These are phyloP conservation scores for Brassica incana DNA, from an alignment of 345 rosid genomes.

Conservation along the genomic window DNA sequence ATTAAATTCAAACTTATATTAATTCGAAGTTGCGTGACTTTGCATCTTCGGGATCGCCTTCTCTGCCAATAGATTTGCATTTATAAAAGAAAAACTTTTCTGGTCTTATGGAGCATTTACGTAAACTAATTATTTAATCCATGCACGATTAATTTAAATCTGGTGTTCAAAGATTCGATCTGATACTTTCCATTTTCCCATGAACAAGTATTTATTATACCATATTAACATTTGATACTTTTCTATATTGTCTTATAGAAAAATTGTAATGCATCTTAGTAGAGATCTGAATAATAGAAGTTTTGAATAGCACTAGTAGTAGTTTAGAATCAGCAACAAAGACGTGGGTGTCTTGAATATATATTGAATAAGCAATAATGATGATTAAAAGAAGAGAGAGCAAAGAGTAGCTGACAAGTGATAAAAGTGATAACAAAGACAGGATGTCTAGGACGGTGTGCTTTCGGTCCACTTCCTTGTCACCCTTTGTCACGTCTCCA, in stretches of 20 bases:
- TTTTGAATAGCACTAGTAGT: background rate
- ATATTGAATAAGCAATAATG: constrained; percentile 3
- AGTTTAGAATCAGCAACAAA: background rate
- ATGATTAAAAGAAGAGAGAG: background rate
- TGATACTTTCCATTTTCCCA: constrained; percentile 18
- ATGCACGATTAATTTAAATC: background rate
- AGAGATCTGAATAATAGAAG: background rate
- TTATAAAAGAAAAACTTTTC: background rate
- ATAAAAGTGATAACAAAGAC: constrained; percentile 26
- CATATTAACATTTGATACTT: background rate
- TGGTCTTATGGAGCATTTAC: background rate
- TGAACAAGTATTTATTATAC: background rate
- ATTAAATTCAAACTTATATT: background rate
- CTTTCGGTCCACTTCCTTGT: constrained; percentile 36
- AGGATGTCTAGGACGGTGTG: constrained; percentile 37
- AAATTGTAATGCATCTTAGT: background rate
- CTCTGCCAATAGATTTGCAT: constrained; percentile 21
- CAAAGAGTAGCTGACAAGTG: constrained; percentile 20
- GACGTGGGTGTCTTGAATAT: background rate
- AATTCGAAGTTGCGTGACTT: constrained; percentile 34
- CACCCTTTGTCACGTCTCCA: constrained; percentile 33
- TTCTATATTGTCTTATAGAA: background rate
- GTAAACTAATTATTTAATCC: background rate
- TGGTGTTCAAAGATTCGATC: constrained; percentile 18
- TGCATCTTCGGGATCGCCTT: constrained; percentile 37